A percentile compares a stretch with the other conserved stretches of the same genome.
These are phyloP conservation scores for Camellia sinensis DNA, from an alignment of 148 eudicot genomes.

Conservation along the genomic window DNA sequence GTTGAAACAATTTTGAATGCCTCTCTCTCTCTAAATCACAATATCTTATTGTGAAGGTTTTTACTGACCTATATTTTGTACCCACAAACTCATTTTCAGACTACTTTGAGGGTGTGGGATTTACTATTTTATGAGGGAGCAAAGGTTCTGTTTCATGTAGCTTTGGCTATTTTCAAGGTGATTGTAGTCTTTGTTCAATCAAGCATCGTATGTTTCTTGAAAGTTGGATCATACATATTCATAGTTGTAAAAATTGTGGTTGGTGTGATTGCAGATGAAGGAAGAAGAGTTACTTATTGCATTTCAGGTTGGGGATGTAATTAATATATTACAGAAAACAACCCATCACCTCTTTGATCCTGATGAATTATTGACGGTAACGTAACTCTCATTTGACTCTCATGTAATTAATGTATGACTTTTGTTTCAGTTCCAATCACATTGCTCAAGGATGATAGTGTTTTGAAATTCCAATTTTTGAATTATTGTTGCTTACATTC, in stretches of 20 bases:
- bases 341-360: constrained; percentile 97
- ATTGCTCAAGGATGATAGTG: not conserved
- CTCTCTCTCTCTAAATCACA: constrained; percentile 1
- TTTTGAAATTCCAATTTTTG: not conserved
- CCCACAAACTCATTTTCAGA: constrained; percentile 42
- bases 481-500: not conserved
- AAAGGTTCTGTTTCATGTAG: constrained; percentile 73
- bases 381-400: not conserved
- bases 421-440: not conserved
- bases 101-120: constrained; percentile 97
- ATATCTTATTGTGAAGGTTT: too few species aligned
- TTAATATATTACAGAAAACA: constrained; percentile 71
- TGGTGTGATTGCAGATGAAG: constrained; percentile 67
- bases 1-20: constrained; percentile 26
- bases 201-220: not conserved
- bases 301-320: constrained; percentile 85
- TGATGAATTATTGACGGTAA: constrained; percentile 89
- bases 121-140: constrained; percentile 96
- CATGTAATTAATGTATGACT: too few species aligned
- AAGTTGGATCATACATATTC: not conserved
- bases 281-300: constrained; percentile 78
- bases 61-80: not conserved
- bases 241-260: constrained; percentile 11
- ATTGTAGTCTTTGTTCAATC: constrained; percentile 11
- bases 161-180: constrained; percentile 93